Base-by-base conservation (phyloP, 495 filamentous ascomycete species). In the Trichoderma virens region DNA sequence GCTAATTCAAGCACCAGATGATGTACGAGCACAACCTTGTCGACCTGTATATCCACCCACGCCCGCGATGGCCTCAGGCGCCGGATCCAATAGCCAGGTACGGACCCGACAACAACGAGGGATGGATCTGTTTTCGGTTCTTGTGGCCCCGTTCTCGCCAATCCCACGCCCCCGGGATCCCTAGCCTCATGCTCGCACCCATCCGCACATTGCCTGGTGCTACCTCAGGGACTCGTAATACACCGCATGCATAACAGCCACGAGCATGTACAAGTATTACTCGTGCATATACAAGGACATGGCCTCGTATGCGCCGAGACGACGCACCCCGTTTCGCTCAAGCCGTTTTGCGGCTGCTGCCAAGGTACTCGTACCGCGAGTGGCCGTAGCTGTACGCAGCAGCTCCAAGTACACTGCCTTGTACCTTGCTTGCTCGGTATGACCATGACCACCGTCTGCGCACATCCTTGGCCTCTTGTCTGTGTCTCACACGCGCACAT, bases 171-270 rank as follows among this genome's bases (percentile, higher is more conserved):
- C 51, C 51, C 51, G 51, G 51, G 27, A 56, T 30, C 51, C 51
- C 51, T 56, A 56, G 51, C 51, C 51, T 56, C 51, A 56, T 56
- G 51, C 51, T 56, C 20, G 51, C 51, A 56, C 51, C 51, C 30
- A 56, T 30, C 51, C 51, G 51, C 27, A 45, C 41, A 8, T 56
- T 27, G 51, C 25, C 23, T 27, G 11, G 27, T 25, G 27, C 5
- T 28, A n/a, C 23, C 9, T 35, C 34, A 35, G 34, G 34, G 6
- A 35, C 6, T n/a, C n/a, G n/a, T n/a, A n/a, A 56, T 25, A 56
- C 13, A 30, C 51, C 51, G 51, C 51, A 56, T 56, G 51, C 51
- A 56, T 56, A 30, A 56, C 51, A 56, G 51, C 51, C 25, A 56
- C 51, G 51, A 56, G 51, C 27, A 25, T 47, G 43, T 47, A 47